phyloP scores from a whole-genome alignment of 106 monocot genomes.

The Amphibolis antarctica region DNA sequence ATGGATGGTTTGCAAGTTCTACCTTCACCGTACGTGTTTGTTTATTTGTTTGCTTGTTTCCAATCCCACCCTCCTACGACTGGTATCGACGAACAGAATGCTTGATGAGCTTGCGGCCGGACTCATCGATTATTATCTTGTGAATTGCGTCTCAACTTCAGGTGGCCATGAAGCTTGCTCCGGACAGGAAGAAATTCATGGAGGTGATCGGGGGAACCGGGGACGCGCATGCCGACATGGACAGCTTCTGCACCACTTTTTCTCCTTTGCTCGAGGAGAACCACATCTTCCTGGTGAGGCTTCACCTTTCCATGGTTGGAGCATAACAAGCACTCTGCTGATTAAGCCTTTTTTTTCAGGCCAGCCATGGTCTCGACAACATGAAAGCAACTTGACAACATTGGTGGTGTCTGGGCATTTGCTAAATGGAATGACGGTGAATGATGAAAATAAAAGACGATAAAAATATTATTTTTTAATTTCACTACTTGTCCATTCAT shows the following conservation, averaged over 20 bases:
- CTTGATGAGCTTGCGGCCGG: not conserved
- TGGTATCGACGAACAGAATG: not conserved
- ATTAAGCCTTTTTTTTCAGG: not conserved
- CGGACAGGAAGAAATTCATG: conserved; percentile 17
- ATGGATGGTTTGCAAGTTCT: conserved; percentile 91
- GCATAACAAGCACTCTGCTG: not conserved
- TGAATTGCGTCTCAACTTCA: not conserved
- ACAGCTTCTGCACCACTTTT: conserved; percentile 12
- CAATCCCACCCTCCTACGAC: too few species aligned
- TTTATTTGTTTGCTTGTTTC: not conserved
- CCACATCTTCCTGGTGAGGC: conserved; percentile 7
- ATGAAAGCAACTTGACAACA: conserved; percentile 14
- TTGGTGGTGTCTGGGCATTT: too few species aligned
- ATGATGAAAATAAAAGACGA: too few species aligned
- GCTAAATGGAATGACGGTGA: too few species aligned
- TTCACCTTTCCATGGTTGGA: not conserved
- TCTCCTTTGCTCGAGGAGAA: conserved; percentile 16
- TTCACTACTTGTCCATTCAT: too few species aligned
- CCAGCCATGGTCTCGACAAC: conserved; percentile 4
- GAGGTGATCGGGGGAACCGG: conserved; percentile 11
- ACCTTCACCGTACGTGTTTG: conserved; percentile 49
- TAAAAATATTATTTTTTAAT: too few species aligned
- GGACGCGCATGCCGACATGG: conserved; percentile 4
- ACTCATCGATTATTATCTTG: not conserved
- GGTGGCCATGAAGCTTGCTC: conserved; percentile 14